A percentile compares a stretch with the other conserved stretches of the same genome.
Conservation (phyloP, 345 rosid genomes). For the Melaleuca quinquenervia region DNA sequence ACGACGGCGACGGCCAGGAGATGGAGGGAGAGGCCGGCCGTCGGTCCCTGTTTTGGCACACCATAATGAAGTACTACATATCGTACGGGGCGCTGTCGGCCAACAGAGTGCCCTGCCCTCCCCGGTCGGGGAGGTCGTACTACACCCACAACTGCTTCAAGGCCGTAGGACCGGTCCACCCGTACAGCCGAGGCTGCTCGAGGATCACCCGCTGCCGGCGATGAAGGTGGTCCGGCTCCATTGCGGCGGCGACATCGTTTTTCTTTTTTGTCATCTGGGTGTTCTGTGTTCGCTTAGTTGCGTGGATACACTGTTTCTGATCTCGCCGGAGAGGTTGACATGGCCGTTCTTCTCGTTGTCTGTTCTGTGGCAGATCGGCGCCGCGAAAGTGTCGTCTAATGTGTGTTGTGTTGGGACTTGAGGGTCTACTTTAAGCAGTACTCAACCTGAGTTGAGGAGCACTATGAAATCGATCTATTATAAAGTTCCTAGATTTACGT, state of each 20-base stretch:
- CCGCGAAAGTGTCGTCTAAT: not conserved
- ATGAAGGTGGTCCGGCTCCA: slow-evolving; percentile 1
- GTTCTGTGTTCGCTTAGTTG: not conserved
- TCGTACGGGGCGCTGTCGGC: slow-evolving; percentile 90
- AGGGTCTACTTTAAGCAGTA: not conserved
- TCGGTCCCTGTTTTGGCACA: slow-evolving; percentile 64
- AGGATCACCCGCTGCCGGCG: slow-evolving; percentile 71
- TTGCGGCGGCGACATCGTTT: not conserved
- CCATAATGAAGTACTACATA: slow-evolving; percentile 47
- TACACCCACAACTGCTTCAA: slow-evolving; percentile 76
- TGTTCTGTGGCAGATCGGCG: not conserved
- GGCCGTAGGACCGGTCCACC: slow-evolving; percentile 54
- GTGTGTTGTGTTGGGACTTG: not conserved
- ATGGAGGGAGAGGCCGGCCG: slow-evolving; percentile 25
- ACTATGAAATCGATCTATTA: not conserved
- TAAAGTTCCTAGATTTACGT: not conserved
- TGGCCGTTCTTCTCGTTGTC: not conserved
- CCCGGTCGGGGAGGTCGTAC: slow-evolving; percentile 90
- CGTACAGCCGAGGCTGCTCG: slow-evolving; percentile 73
- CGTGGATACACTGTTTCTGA: not conserved
- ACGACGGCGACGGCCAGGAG: slow-evolving; percentile 4
- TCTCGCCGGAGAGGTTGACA: not conserved
- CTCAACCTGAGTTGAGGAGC: not conserved
- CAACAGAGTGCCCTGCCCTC: slow-evolving; percentile 78
- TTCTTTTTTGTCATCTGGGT: not conserved